These are phyloP conservation scores for Bruguiera hainesii DNA, from an alignment of 441 rosid species.

Conservation along the genomic window DNA sequence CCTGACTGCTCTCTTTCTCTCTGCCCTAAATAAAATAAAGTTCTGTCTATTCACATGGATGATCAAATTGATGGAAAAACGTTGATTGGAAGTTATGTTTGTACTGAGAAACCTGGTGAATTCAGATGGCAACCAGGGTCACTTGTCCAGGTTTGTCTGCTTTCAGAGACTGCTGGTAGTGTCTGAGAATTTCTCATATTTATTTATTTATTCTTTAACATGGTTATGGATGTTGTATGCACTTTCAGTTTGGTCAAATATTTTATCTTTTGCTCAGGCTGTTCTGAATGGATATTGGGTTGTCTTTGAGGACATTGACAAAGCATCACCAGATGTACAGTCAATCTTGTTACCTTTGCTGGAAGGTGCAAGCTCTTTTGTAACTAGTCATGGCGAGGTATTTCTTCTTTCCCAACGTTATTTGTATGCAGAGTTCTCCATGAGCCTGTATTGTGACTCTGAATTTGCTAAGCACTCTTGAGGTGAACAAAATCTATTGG, in stretches of 20 bases:
- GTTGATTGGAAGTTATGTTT: conserved; percentile 86
- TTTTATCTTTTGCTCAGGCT: conserved; percentile 52
- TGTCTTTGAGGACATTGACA: conserved; percentile 95
- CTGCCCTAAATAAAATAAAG: conserved; percentile 28
- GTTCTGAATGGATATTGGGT: conserved; percentile 83
- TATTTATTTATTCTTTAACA: conserved; percentile 12
- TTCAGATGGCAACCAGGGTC: conserved; percentile 99
- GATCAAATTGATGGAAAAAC: conserved; percentile 99
- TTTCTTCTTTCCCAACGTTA: conserved; percentile 5
- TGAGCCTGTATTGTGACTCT: neutral
- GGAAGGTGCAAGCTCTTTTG: conserved; percentile 68
- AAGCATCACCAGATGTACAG: conserved; percentile 88
- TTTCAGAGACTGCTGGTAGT: conserved; percentile 1
- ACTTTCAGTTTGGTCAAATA: conserved; percentile 2
- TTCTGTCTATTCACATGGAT: conserved; percentile 89
- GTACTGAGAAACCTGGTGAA: conserved; percentile 96
- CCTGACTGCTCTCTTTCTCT: neutral
- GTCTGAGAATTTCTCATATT: neutral
- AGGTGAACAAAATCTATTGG: neutral
- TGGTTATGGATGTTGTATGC: conserved; percentile 4
- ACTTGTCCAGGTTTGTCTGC: conserved; percentile 77
- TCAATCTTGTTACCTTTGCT: conserved; percentile 80
- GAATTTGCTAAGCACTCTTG: conserved; percentile 3
- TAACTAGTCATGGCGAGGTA: conserved; percentile 88
- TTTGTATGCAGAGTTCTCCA: neutral